Base-by-base conservation (phyloP, 1,284 basidiomycete genomes). In the Papiliotrema terrestris region DNA sequence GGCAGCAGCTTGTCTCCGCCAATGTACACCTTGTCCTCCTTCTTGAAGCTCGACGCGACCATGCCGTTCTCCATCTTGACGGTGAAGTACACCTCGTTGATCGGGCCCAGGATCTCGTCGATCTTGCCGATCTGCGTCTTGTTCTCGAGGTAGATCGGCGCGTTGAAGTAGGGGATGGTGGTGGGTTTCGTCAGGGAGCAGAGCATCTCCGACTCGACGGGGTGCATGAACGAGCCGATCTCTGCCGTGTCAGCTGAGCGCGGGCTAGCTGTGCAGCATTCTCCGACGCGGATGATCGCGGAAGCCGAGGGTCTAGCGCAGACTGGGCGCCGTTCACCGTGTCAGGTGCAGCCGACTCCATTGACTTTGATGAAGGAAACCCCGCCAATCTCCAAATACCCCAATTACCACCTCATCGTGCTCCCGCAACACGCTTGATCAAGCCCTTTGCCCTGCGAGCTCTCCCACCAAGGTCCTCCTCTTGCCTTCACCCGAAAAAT, bases 81-180 rank as follows among this genome's bases (percentile, higher is more conserved):
- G 4, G 94, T 97, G 72, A 99, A 98, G 79, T 86, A 98, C 55
- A 98, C 93, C 75, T 98, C 92, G 77, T 98, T 99, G 77, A 99
- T 95, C 11, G 96, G 96, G 48, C 73, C 73, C 23, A 75, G 59
- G 60, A 98, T 92, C 75, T 98, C 91, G 69, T 97, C 94, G 32
- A 98, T 91, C 1, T 93, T 97, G 68, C 89, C 81, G 42, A 98
- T 86, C 49, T 89, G 84, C 9, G 93, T 92, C 80, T 98, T 99
- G 80, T 98, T 98, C 81, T 92, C 87, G 50, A 99, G 84, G 78
- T 97, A 99, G 74, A 99, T 96, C 52, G 96, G 95, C 0, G 96
- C 95, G 77, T 99, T 99, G 82, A 99, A 99, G 80, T 96, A 96
- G 0, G 96, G 96, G 15, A 99, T 90, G 80, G 91, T 94, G 77